phyloP scores from a whole-genome alignment of 805 yeast species.

The Candida easanensis region DNA sequence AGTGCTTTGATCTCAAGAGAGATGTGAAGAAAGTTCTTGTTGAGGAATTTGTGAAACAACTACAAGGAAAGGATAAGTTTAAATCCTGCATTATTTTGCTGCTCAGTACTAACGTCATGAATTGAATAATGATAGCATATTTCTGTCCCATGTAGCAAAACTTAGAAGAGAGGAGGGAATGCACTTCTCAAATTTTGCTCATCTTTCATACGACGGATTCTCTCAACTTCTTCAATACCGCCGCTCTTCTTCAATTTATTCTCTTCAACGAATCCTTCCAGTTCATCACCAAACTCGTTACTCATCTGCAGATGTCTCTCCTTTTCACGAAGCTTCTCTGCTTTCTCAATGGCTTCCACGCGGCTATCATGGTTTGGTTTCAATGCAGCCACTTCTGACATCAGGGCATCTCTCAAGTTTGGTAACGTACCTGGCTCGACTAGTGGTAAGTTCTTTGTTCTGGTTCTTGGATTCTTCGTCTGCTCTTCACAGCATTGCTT shows the following conservation, averaged over 20 bases:
- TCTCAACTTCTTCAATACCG: conserved; percentile 84
- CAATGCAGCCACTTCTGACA: conserved; percentile 74
- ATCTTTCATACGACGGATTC: conserved; percentile 63
- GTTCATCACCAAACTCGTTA: conserved; percentile 79
- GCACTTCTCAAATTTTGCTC: conserved; percentile 61
- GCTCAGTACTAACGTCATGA: neutral
- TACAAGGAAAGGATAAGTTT: conserved; percentile 16
- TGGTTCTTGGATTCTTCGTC: conserved; percentile 50
- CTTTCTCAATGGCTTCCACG: conserved; percentile 83
- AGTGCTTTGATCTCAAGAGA: neutral
- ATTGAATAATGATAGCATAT: neutral
- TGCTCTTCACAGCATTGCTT: conserved; percentile 81
- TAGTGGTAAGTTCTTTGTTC: conserved; percentile 39
- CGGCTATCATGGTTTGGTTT: conserved; percentile 83
- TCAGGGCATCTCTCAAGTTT: conserved; percentile 68
- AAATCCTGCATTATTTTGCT: conserved; percentile 7
- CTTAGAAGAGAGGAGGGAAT: conserved; percentile 31
- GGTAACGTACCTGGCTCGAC: conserved; percentile 64
- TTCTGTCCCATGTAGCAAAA: neutral
- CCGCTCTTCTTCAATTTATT: conserved; percentile 77
- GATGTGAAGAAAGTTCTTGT: conserved; percentile 3
- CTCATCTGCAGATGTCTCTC: conserved; percentile 56
- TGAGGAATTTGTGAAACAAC: conserved; percentile 12
- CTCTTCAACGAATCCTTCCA: conserved; percentile 81
- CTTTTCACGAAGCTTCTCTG: conserved; percentile 74